Conservation (phyloP, 352 stramenopile genomes). For the Phytophthora meadii region DNA sequence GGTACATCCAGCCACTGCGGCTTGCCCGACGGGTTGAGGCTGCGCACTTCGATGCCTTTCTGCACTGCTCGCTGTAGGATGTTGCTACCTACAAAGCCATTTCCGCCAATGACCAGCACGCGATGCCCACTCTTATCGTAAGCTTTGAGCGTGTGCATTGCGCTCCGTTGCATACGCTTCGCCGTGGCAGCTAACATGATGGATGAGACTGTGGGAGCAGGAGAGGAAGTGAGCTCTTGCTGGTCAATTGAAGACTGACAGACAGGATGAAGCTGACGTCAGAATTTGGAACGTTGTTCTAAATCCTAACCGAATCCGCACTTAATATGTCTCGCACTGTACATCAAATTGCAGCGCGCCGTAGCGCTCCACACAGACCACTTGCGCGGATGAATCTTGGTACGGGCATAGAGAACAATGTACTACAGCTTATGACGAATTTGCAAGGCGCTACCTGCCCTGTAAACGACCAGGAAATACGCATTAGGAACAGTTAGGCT, state of each 20-base stretch:
- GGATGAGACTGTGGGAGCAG: not conserved
- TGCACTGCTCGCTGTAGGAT: conserved; percentile 88
- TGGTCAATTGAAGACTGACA: conserved; percentile 36
- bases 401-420: too few species aligned
- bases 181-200: conserved; percentile 22
- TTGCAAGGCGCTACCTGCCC: too few species aligned
- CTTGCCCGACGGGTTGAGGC: conserved; percentile 85
- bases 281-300: conserved; percentile 1
- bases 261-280: conserved; percentile 1
- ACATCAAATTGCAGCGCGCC: too few species aligned
- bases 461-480: too few species aligned
- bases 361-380: too few species aligned
- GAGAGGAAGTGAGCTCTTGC: not conserved
- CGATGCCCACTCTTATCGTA: conserved; percentile 78
- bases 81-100: conserved; percentile 92
- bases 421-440: too few species aligned
- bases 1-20: conserved; percentile 79
- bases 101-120: conserved; percentile 89
- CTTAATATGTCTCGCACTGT: too few species aligned
- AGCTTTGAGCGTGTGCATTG: conserved; percentile 44
- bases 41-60: conserved; percentile 89
- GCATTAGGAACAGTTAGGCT: too few species aligned
- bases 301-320: too few species aligned
- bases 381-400: too few species aligned
- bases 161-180: conserved; percentile 34